phyloP scores from a whole-genome alignment of 192 early-diverging fungal species.

The Dissophora ornata region DNA sequence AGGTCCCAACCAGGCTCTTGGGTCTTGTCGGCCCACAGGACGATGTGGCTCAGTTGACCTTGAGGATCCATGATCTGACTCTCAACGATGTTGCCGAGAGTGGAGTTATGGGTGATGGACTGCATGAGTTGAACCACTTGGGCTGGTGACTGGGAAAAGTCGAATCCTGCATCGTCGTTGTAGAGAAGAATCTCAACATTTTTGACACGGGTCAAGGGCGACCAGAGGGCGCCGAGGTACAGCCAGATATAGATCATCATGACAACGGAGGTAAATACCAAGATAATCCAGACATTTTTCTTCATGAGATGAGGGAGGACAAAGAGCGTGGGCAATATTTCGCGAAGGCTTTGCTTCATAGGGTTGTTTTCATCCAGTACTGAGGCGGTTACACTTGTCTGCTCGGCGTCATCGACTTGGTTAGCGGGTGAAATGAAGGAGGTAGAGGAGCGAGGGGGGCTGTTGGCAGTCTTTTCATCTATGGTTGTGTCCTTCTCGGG shows the following conservation, averaged over 20 bases:
- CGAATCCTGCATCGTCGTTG: conserved; percentile 48
- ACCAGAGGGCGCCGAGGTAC: conserved; percentile 48
- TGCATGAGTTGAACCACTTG: conserved; percentile 39
- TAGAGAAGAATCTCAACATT: conserved; percentile 43
- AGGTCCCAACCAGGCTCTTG: conserved; percentile 30
- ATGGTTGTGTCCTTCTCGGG: too few relatives aligned
- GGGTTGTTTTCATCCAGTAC: background rate
- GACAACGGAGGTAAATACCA: conserved; percentile 28
- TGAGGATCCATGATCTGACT: conserved; percentile 43
- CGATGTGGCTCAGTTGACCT: conserved; percentile 34
- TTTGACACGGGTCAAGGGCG: conserved; percentile 41
- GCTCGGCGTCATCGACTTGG: conserved; percentile 2
- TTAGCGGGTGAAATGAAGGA: conserved; percentile 37
- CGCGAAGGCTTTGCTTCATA: conserved; percentile 2
- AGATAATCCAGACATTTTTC: conserved; percentile 36
- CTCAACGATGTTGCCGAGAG: conserved; percentile 30
- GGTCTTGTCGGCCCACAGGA: conserved; percentile 40
- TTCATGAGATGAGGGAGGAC: conserved; percentile 44
- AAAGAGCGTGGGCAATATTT: conserved; percentile 38
- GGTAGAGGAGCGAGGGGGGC: background rate
- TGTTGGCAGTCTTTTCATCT: conserved; percentile 11
- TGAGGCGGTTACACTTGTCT: background rate
- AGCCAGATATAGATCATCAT: conserved; percentile 48
- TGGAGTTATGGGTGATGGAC: conserved; percentile 27
- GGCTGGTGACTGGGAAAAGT: conserved; percentile 37